A percentile compares a stretch with the other conserved stretches of the same genome.
Conservation (phyloP, 257 asterid genomes). For the Haberlea rhodopensis region DNA sequence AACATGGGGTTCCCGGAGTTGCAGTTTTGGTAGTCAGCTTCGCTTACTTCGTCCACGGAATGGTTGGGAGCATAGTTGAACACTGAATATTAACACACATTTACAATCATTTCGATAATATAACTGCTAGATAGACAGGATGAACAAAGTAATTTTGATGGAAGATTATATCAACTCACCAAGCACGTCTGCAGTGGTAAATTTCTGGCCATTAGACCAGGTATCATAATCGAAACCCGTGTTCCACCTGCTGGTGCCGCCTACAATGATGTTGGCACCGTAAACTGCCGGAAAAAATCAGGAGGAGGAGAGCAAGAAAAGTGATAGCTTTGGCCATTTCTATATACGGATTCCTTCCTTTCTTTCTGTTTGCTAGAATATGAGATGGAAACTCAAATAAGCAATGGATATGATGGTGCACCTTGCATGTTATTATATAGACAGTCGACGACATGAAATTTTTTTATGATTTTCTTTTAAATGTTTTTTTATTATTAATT, state of each 20-base stretch:
- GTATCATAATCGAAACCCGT: slow-evolving; percentile 26
- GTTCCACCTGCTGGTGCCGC: slow-evolving; percentile 49
- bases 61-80: slow-evolving; percentile 50
- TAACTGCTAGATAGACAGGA: no score
- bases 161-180: slow-evolving; percentile 34
- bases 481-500: no score
- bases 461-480: no score
- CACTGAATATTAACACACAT: slow-evolving; percentile 29
- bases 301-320: slow-evolving; percentile 29
- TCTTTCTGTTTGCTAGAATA: neutral
- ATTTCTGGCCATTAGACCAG: slow-evolving; percentile 50
- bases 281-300: slow-evolving; percentile 38
- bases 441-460: neutral
- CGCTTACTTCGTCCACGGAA: no score
- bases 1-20: slow-evolving; percentile 32
- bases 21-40: slow-evolving; percentile 42
- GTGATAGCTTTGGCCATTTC: slow-evolving; percentile 35
- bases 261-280: slow-evolving; percentile 47
- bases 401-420: neutral
- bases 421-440: neutral
- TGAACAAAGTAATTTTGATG: neutral
- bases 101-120: no score
- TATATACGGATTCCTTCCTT: neutral
- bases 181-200: slow-evolving; percentile 45
- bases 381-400: no score